Conservation (phyloP, 495 filamentous ascomycete genomes). For the Xylaria palmicola region DNA sequence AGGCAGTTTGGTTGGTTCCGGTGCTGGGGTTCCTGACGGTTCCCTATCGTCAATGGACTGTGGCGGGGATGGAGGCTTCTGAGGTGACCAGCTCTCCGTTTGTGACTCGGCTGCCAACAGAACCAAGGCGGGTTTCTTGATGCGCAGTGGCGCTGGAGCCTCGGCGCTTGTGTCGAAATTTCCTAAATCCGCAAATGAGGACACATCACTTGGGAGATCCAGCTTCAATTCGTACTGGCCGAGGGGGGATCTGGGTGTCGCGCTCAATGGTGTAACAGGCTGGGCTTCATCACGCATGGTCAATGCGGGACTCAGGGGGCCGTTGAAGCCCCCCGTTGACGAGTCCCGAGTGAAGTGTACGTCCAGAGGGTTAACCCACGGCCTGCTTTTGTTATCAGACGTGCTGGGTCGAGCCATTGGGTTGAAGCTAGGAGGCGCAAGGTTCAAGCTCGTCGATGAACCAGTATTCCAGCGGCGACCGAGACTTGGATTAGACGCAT, state of each 20-base stretch:
- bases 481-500: slow-evolving; percentile 39
- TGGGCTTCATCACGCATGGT: slow-evolving; percentile 8
- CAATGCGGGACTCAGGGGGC: not conserved
- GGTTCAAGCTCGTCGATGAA: slow-evolving; percentile 28
- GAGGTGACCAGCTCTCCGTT: slow-evolving; percentile 16
- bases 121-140: slow-evolving; percentile 21
- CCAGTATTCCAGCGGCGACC: slow-evolving; percentile 29
- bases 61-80: slow-evolving; percentile 28
- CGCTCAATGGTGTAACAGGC: slow-evolving; percentile 1
- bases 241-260: slow-evolving; percentile 34
- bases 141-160: slow-evolving; percentile 29
- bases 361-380: slow-evolving; percentile 44
- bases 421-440: slow-evolving; percentile 28
- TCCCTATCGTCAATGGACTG: slow-evolving; percentile 22
- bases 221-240: slow-evolving; percentile 26
- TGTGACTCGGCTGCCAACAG: slow-evolving; percentile 3
- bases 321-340: slow-evolving; percentile 1
- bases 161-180: slow-evolving; percentile 28
- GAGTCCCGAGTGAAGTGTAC: slow-evolving; percentile 32
- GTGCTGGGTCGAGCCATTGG: slow-evolving; percentile 30
- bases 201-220: slow-evolving; percentile 23
- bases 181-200: slow-evolving; percentile 31
- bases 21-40: slow-evolving; percentile 5
- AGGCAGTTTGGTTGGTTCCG: slow-evolving; percentile 7
- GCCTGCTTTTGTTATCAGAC: slow-evolving; percentile 29